Evolutionary conservation across 306 rosid genomes (phyloP).

Genomic region (Cercis canadensis): DNA sequence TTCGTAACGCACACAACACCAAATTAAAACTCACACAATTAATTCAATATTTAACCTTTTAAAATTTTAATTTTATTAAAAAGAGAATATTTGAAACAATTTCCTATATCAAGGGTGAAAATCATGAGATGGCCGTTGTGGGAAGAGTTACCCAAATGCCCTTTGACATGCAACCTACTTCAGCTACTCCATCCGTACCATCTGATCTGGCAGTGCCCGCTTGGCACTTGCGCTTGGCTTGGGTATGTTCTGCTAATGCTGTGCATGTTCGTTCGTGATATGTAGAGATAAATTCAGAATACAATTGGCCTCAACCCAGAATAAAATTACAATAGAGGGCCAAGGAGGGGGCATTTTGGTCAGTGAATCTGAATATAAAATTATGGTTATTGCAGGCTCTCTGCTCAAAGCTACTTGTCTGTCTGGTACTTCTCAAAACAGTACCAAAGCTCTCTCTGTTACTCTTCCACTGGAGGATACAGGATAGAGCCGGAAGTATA

Average conservation of each 20-base stretch:
- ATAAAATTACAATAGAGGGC: background rate
- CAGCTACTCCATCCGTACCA: background rate
- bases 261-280: constrained; percentile 26
- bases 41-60: too few relatives aligned
- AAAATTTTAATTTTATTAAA: too few relatives aligned
- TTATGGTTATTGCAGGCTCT: constrained; percentile 49
- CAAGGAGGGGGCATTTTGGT: background rate
- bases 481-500: background rate
- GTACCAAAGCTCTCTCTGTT: constrained; percentile 24
- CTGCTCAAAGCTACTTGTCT: constrained; percentile 66
- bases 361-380: background rate
- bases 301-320: background rate
- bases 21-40: too few relatives aligned
- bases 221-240: constrained; percentile 2
- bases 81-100: too few relatives aligned
- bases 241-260: constrained; percentile 1
- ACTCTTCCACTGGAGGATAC: constrained; percentile 28
- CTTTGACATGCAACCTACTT: background rate
- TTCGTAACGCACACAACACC: too few relatives aligned
- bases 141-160: background rate
- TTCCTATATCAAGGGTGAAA: too few relatives aligned
- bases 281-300: background rate
- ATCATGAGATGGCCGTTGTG: background rate
- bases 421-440: constrained; percentile 47
- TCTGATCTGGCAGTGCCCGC: background rate